A percentile compares a stretch with the other conserved stretches of the same genome.
These are phyloP conservation scores for Cystoisospora suis DNA, from an alignment of 169 alveolate genomes.

Conservation along the genomic window DNA sequence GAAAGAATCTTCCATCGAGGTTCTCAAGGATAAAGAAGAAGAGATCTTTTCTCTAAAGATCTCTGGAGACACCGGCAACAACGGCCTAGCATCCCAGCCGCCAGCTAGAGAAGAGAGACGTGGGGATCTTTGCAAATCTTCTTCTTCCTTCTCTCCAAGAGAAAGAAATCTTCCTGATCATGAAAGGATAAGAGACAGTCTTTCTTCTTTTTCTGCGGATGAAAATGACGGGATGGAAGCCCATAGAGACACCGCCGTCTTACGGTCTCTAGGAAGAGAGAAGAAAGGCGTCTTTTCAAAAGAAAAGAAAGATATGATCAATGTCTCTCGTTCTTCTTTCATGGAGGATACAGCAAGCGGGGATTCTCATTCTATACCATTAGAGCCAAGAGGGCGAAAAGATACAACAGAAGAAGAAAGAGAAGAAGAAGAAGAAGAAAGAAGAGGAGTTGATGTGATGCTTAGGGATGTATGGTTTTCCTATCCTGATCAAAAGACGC, in stretches of 20 bases:
- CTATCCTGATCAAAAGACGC: conserved; percentile 35
- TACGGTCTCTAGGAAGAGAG: too few species aligned
- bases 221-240: too few species aligned
- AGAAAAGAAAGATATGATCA: background rate
- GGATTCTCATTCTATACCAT: background rate
- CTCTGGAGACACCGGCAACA: background rate
- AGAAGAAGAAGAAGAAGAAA: background rate
- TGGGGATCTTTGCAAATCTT: background rate
- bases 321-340: background rate
- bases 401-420: background rate
- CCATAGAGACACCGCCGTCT: too few species aligned
- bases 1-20: background rate
- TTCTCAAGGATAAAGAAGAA: too few species aligned
- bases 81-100: background rate
- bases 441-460: background rate
- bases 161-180: too few species aligned
- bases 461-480: conserved; percentile 39
- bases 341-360: background rate
- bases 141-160: too few species aligned
- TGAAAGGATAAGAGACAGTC: too few species aligned
- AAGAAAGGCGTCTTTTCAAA: background rate
- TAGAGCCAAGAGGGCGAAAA: background rate
- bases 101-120: background rate
- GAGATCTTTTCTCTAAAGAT: background rate
- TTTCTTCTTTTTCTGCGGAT: too few species aligned